Evolutionary conservation across 805 yeast genomes (phyloP).

Genomic region (Hanseniaspora thailandica): DNA sequence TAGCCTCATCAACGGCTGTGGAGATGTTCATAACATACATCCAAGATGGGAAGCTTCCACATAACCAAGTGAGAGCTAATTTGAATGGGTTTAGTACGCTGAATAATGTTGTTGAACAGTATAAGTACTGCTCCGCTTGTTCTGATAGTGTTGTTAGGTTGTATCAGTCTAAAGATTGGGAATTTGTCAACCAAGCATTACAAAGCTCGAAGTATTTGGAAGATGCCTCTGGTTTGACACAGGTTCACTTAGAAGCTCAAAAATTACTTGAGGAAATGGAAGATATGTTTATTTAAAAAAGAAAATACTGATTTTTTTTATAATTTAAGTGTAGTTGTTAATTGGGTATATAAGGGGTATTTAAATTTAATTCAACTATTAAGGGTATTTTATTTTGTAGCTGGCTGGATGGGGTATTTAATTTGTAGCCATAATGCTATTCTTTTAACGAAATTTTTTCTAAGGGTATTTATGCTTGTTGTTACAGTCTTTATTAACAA

Average conservation of each 20-base stretch:
- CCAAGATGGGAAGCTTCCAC: constrained; percentile 39
- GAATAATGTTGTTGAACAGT: constrained; percentile 60
- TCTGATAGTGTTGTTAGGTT: constrained; percentile 45
- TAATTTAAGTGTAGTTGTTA: too few relatives aligned
- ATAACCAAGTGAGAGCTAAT: constrained; percentile 74
- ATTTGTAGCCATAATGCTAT: too few relatives aligned
- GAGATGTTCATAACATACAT: constrained; percentile 65
- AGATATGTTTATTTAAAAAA: neutral
- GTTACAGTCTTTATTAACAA: too few relatives aligned
- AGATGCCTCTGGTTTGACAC: constrained; percentile 62
- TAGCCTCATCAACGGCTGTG: constrained; percentile 78
- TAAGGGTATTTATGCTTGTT: too few relatives aligned
- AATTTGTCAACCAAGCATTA: constrained; percentile 61
- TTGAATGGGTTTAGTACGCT: constrained; percentile 52
- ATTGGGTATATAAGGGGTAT: too few relatives aligned
- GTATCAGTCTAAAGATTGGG: constrained; percentile 57
- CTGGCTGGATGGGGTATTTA: too few relatives aligned
- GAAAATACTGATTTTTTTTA: too few relatives aligned
- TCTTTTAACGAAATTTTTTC: too few relatives aligned
- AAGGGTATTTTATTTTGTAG: too few relatives aligned
- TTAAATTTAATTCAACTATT: too few relatives aligned
- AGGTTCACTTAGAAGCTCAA: constrained; percentile 64
- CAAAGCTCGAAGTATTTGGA: constrained; percentile 58
- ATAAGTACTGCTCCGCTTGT: constrained; percentile 78
- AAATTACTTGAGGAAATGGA: constrained; percentile 20